These are phyloP conservation scores for Linum usitatissimum DNA, from an alignment of 345 rosid species.

Conservation along the genomic window DNA sequence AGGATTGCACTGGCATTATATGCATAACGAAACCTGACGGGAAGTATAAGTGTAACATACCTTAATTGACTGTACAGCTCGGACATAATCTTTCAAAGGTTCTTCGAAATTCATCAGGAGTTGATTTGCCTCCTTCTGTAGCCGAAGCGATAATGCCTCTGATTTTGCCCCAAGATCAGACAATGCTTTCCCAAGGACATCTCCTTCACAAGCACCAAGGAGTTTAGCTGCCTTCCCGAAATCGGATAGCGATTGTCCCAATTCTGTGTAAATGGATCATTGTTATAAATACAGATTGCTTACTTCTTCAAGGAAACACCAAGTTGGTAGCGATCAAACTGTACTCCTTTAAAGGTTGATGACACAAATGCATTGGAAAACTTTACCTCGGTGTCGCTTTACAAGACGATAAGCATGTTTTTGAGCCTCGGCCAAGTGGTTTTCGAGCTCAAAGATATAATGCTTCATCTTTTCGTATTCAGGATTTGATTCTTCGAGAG, in stretches of 20 bases:
- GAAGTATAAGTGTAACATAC: constrained; percentile 17
- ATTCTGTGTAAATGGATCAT: constrained; percentile 34
- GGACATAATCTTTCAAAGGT: constrained; percentile 93
- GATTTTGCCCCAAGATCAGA: constrained; percentile 86
- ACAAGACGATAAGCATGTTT: constrained; percentile 96
- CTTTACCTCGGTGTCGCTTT: constrained; percentile 87
- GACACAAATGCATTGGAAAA: background rate
- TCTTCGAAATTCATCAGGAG: constrained; percentile 95
- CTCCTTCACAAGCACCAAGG: constrained; percentile 87
- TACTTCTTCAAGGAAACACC: too few relatives aligned
- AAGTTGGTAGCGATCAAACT: background rate
- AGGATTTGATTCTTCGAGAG: constrained; percentile 92
- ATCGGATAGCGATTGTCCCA: constrained; percentile 83
- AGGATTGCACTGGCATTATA: background rate
- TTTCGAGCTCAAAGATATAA: constrained; percentile 88
- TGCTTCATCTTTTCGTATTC: constrained; percentile 88
- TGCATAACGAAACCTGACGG: background rate
- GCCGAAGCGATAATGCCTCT: constrained; percentile 57
- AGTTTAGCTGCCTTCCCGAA: constrained; percentile 92
- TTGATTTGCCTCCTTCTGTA: constrained; percentile 88
- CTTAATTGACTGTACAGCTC: constrained; percentile 86
- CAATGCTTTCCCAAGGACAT: constrained; percentile 72
- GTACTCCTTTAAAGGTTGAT: background rate
- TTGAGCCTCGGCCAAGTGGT: constrained; percentile 92
- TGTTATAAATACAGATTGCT: background rate